A percentile compares a stretch with the other conserved stretches of the same genome.
Conservation (phyloP, 805 yeast genomes). For the Cephaloascus fragrans region DNA sequence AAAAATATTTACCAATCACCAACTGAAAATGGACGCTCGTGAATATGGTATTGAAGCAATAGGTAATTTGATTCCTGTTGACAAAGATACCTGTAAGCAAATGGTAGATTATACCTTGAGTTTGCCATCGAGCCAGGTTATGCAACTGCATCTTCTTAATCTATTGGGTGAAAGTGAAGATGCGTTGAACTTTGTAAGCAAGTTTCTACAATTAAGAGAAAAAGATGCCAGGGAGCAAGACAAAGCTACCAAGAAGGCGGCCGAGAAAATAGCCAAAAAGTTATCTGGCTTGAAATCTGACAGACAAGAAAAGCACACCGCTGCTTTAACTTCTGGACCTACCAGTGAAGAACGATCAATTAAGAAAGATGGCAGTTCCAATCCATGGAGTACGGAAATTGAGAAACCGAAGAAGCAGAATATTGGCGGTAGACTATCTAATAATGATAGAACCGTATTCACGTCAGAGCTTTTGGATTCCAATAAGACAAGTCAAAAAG, state of each 20-base stretch:
- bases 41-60: constrained; percentile 17
- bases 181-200: constrained; percentile 35
- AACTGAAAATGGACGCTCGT: neutral
- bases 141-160: constrained; percentile 42
- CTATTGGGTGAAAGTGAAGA: constrained; percentile 49
- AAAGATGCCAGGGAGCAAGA: constrained; percentile 12
- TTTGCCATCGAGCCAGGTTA: constrained; percentile 35
- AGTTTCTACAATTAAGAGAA: constrained; percentile 28
- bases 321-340: neutral
- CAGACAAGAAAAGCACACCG: no score
- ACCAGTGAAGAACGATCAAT: constrained; percentile 1
- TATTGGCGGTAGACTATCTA: constrained; percentile 5
- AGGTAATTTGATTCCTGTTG: constrained; percentile 42
- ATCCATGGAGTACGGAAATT: neutral
- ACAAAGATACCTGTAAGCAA: constrained; percentile 43
- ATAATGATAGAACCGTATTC: constrained; percentile 19
- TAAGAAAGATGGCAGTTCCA: neutral
- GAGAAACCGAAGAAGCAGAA: constrained; percentile 2
- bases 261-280: neutral
- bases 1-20: no score
- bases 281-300: neutral
- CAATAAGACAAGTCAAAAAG: constrained; percentile 21
- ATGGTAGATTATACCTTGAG: constrained; percentile 44
- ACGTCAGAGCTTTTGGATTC: constrained; percentile 37
- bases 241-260: neutral